These are phyloP conservation scores for Leccinum angustisporum DNA, from an alignment of 1,284 basidiomycete species.

Conservation along the genomic window DNA sequence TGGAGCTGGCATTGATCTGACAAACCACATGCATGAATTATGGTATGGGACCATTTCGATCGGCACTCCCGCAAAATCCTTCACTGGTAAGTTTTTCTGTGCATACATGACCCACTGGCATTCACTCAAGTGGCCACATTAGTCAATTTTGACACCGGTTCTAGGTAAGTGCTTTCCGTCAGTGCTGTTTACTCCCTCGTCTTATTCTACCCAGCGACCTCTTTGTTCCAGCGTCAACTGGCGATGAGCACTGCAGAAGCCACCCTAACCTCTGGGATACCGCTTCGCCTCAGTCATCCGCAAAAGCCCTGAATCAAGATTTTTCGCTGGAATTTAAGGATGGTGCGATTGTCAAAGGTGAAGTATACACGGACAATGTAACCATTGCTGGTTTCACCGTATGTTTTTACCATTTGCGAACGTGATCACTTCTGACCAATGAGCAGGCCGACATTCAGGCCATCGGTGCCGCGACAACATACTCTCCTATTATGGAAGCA, in stretches of 20 bases:
- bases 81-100: no score
- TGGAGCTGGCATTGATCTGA: no score
- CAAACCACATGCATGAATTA: no score
- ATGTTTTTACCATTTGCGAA: neutral
- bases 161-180: neutral
- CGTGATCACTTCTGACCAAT: neutral
- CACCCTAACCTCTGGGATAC: neutral
- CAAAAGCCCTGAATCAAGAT: neutral
- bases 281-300: neutral
- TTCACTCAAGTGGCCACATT: neutral
- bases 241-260: neutral
- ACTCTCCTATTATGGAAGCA: neutral
- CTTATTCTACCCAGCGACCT: neutral
- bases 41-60: no score
- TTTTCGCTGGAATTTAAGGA: neutral
- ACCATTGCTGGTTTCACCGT: neutral
- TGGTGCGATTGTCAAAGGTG: neutral
- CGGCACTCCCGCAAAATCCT: no score
- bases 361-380: neutral
- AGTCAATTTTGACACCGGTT: neutral
- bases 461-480: neutral
- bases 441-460: neutral
- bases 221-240: neutral
- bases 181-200: neutral
- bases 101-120: no score